Evolutionary conservation across 106 monocot genomes (phyloP), one percentile per base, ranked within the genome.

Genomic region (Dactylorhiza incarnata): DNA sequence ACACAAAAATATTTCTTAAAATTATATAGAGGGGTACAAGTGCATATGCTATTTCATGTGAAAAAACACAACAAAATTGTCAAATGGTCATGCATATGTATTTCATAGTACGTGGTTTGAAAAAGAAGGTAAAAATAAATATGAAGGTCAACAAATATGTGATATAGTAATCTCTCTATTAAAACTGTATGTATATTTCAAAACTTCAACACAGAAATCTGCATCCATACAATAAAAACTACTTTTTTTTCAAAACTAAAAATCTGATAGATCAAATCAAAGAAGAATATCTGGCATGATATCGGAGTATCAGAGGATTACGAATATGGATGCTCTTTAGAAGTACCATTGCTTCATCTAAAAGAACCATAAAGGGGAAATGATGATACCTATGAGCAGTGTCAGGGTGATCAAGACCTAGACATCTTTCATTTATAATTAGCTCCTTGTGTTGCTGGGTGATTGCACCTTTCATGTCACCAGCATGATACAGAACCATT

Each of bases 391-490:
- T 91, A 75, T 91, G 91, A 54, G 91, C 91, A 37, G 99, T 99
- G 76, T 99, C 99, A 67, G 99, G 99, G 76, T 99, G 99, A 85
- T 99, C 99, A 62, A 99, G 81, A 68, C 99, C 94, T 48, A 99
- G 87, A 61, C 99, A 99, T 45, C 91, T 77, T 74, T 99, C 99
- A 79, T 99, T 99, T 83, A 99, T 99, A 67, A 99, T 99, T 2
- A 99, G 85, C 75, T 99, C 99, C 55, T 93, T 94, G 73, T 94
- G 99, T 68, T 99, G 99, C 78, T 99, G 99, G 76, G 87, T 88
- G 72, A 99, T 89, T 52, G 99, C 99, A 82, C 99, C 99, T 23
- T 89, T 81, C 74, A 90, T 82, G 77, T 94, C 99, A 58, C 99
- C 99, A 48, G 94, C 99, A 83, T 99, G 99, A 73, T 94, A 94